Percentiles rank a stretch among this genome's conserved stretches.
phyloP scores from a whole-genome alignment of 768 basidiomycete genomes.

The Mycena polygramma region DNA sequence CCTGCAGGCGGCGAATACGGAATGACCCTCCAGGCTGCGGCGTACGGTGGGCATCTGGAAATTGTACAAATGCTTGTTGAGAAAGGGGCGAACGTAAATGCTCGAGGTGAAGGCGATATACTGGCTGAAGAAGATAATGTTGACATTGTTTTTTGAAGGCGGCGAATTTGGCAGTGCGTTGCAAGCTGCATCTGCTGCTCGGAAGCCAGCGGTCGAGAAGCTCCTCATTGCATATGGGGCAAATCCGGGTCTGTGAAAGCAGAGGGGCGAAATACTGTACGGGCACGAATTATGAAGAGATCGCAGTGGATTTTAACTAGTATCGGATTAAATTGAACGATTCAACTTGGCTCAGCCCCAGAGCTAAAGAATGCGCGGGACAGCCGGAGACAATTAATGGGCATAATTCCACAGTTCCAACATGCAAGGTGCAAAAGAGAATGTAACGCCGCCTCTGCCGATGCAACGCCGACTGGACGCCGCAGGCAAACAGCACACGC shows the following conservation, averaged over 20 bases:
- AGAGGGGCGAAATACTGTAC: no score
- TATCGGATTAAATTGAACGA: no score
- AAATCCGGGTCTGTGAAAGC: not conserved
- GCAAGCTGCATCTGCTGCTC: not conserved
- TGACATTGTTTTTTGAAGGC: slow-evolving; percentile 2
- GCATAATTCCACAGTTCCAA: no score
- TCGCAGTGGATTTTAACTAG: no score
- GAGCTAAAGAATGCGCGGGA: no score
- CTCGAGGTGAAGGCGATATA: not conserved
- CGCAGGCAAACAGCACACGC: no score
- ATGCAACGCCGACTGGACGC: no score
- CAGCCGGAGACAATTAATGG: no score
- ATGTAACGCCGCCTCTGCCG: no score
- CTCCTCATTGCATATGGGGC: slow-evolving; percentile 4
- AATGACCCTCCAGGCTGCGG: slow-evolving; percentile 1
- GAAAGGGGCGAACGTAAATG: not conserved
- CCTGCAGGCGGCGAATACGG: not conserved
- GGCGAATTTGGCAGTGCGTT: not conserved
- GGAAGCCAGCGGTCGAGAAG: not conserved
- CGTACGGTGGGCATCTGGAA: not conserved
- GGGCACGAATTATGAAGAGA: no score
- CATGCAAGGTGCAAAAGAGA: no score
- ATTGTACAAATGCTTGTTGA: not conserved
- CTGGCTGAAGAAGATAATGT: not conserved
- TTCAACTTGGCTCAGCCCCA: no score